Base-by-base conservation (phyloP, 768 basidiomycete genomes). In the Boletus fagicola region DNA sequence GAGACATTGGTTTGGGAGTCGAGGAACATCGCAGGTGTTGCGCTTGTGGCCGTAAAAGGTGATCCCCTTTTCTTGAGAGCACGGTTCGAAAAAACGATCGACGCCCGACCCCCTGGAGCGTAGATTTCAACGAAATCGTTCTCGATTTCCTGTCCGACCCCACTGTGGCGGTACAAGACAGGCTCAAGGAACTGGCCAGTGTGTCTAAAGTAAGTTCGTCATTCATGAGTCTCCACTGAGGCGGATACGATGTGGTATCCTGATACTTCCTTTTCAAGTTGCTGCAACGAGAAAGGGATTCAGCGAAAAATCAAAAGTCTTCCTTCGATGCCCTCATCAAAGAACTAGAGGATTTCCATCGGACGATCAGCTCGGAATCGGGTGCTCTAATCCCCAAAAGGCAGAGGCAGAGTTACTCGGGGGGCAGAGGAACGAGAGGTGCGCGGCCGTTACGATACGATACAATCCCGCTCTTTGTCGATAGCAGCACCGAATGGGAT, bases 61-160 rank as follows among this genome's bases (percentile, higher is more conserved):
- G 1, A 35, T 15, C 1, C 16, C 7, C 12, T 18, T 18, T 35
- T 13, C 35, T 47, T 33, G 36, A n/a, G 22, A 12, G 8, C 28
- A 10, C 18, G 4, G 6, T 12, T 44, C 3, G 16, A 31, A 6
- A 10, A 30, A 31, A 9, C 1, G n/a, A 10, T 5, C 5, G 24
- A 47, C 18, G 2, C 31, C 24, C 3, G 5, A 33, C 26, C 22
- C 12, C 8, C 1, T 16, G 18, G 22, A 22, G 31, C 22, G 20
- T 44, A 66, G 65, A 66, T 36, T 66, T 66, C 51, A 61, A 55
- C 16, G 62, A 66, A n/a, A 22, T 63, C 11, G 30, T 66, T 49
- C 65, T 66, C 6, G 57, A 63, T 30, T 64, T 63, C 53, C 43
- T 66, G 22, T 56, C 65, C 4, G 40, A 64, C 12, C 49, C 53